Percentiles rank a stretch among this genome's conserved stretches.
phyloP scores from a whole-genome alignment of 2,329 filamentous ascomycete species.

The Fonsecaea nubica region DNA sequence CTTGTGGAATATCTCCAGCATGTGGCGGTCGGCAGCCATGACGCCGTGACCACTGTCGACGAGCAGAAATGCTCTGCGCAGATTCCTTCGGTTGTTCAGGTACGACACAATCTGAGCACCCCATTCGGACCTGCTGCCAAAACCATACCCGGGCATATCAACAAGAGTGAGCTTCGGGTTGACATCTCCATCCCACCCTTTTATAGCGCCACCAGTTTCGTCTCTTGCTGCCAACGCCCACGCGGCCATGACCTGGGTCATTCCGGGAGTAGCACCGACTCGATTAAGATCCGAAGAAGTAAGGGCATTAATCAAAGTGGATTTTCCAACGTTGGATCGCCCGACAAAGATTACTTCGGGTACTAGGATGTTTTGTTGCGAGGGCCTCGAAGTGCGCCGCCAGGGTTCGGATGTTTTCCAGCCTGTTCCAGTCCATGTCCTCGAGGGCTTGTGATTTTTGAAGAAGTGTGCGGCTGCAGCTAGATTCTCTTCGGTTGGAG shows the following conservation, averaged over 20 bases:
- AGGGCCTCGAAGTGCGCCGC: conserved; percentile 48
- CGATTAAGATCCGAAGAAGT: conserved; percentile 48
- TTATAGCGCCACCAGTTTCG: conserved; percentile 41
- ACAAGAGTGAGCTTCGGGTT: conserved; percentile 63
- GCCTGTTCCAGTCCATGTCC: conserved; percentile 65
- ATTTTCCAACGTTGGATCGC: conserved; percentile 74
- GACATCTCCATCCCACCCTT: conserved; percentile 40
- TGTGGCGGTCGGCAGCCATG: conserved; percentile 64
- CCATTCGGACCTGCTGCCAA: conserved; percentile 67
- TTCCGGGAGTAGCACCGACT: conserved; percentile 58
- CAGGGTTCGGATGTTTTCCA: conserved; percentile 55
- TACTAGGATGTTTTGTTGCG: conserved; percentile 44
- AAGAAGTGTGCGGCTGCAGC: conserved; percentile 54
- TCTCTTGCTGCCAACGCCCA: conserved; percentile 65
- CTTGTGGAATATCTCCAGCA: conserved; percentile 63
- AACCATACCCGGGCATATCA: conserved; percentile 75
- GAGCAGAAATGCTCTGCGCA: conserved; percentile 68
- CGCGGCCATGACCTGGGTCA: conserved; percentile 70
- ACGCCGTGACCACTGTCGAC: conserved; percentile 69
- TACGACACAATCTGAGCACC: conserved; percentile 73
- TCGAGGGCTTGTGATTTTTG: conserved; percentile 55
- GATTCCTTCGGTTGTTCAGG: conserved; percentile 65
- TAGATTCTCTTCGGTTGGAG: conserved; percentile 53
- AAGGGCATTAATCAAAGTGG: conserved; percentile 69
- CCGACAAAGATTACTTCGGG: conserved; percentile 72